Evolutionary conservation across 257 asterid genomes (phyloP), one percentile per base, ranked within the genome.

Genomic region (Salvia rosmarinus): DNA sequence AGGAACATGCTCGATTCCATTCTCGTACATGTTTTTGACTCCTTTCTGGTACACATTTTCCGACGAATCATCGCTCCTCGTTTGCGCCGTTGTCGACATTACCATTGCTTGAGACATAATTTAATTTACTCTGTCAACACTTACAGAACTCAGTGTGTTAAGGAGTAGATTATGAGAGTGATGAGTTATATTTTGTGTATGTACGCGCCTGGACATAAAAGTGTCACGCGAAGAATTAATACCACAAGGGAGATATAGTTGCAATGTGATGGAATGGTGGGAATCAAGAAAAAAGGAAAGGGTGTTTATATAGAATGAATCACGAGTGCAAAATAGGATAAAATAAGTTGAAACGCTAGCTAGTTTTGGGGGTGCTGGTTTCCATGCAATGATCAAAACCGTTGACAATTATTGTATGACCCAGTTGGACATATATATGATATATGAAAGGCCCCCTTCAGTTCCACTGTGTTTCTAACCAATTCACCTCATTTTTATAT

Each of bases 1-100:
- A 3, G 98, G 98, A 46, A 93, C 86, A 28, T 67, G 90, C 42
- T 75, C 56, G 20, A 90, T 79, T 43, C 98, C 98, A 39, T 39
- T 83, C n/a, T 93, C 97, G 60, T 67, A 80, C 80, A 93, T 59
- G 63, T 85, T 73, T 42, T 85, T 84, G 28, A 93, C 98, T 34
- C 98, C 98, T 81, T 90, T 90, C 74, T 80, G 77, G 81, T 73
- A 90, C 39, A 83, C 61, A 16, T 19, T 71, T 68, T 80, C 87
- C n/a, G 23, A 9, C 30, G 73, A 21, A 30, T 78, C 82, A 9
- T 30, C 81, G 35, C 58, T 69, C 78, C 44, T 37, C 52, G 32
- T 71, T 25, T 52, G 71, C n/a, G 40, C 11, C 40, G 34, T 4
- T 25, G 80, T 34, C 5, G 84, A 51, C 77, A 56, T 35, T 67